Evolutionary conservation across 2,329 filamentous ascomycete species (phyloP).

Genomic region (Penicillium verrucosum): DNA sequence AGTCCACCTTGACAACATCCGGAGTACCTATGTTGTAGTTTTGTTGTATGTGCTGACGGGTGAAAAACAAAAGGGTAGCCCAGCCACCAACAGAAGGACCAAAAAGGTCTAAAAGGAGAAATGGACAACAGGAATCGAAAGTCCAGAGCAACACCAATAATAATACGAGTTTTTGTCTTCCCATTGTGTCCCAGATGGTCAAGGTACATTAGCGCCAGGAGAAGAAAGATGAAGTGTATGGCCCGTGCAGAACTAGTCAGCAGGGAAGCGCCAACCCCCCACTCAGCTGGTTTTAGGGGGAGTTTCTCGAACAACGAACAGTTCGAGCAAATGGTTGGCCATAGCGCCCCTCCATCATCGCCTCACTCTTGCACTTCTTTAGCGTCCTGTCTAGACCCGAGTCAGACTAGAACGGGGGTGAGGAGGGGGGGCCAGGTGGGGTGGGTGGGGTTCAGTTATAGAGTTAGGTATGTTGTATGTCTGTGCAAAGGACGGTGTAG

Average conservation of each 20-base stretch:
- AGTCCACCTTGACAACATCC: too few species aligned
- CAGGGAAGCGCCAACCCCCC: constrained; percentile 1
- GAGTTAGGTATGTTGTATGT: background rate
- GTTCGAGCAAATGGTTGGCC: constrained; percentile 11
- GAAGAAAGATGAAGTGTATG: constrained; percentile 10
- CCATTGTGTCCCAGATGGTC: constrained; percentile 3
- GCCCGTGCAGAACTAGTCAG: constrained; percentile 8
- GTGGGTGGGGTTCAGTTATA: background rate
- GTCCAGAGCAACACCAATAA: background rate
- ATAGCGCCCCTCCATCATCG: constrained; percentile 11
- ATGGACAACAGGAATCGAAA: background rate
- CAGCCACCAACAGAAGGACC: background rate
- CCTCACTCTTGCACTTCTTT: constrained; percentile 4
- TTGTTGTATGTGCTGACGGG: background rate
- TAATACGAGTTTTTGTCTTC: background rate
- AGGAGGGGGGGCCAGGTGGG: background rate
- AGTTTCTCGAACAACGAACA: constrained; percentile 6
- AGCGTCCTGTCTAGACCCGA: constrained; percentile 7
- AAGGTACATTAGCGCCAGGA: constrained; percentile 12
- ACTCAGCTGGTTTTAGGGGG: background rate
- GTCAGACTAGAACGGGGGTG: background rate
- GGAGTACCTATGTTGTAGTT: background rate
- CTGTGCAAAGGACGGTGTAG: constrained; percentile 7
- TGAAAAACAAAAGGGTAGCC: background rate
- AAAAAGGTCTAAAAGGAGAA: background rate